Conservation (phyloP, 2,329 filamentous ascomycete genomes). For the Fonsecaea pedrosoi region DNA sequence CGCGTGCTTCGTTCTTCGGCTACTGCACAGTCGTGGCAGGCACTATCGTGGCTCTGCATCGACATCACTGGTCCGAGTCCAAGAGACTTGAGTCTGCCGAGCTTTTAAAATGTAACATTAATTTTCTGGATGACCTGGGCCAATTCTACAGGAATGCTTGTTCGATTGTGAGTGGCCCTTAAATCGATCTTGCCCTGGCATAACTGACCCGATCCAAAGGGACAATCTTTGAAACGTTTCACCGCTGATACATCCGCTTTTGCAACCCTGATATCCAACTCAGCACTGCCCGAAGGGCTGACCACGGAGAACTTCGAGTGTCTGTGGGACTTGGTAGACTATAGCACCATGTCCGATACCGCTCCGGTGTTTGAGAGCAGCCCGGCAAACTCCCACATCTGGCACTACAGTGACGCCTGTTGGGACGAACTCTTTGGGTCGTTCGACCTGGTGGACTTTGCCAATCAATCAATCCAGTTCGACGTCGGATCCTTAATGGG, state of each 20-base stretch:
- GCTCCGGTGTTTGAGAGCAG: no score
- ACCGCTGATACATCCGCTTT: constrained; percentile 1
- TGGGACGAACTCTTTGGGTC: no score
- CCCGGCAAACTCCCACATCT: no score
- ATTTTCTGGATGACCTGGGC: constrained; percentile 3
- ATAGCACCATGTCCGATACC: constrained; percentile 14
- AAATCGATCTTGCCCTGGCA: neutral
- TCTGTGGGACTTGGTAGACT: constrained; percentile 12
- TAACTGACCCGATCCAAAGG: neutral
- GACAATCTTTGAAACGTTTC: neutral
- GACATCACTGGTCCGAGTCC: neutral
- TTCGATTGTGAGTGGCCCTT: constrained; percentile 9
- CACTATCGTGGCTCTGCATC: constrained; percentile 11
- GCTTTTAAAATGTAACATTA: constrained; percentile 2
- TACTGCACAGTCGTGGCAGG: constrained; percentile 45
- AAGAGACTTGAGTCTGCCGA: constrained; percentile 7
- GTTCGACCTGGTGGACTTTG: no score
- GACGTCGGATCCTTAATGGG: no score
- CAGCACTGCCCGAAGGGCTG: neutral
- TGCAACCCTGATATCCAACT: neutral
- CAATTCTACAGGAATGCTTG: constrained; percentile 6
- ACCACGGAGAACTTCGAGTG: neutral
- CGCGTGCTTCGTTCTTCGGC: constrained; percentile 44
- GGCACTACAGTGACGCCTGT: no score
- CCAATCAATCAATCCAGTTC: no score